phyloP scores from a whole-genome alignment of 371 early-diverging fungal genomes.

The Globomyces sp. region DNA sequence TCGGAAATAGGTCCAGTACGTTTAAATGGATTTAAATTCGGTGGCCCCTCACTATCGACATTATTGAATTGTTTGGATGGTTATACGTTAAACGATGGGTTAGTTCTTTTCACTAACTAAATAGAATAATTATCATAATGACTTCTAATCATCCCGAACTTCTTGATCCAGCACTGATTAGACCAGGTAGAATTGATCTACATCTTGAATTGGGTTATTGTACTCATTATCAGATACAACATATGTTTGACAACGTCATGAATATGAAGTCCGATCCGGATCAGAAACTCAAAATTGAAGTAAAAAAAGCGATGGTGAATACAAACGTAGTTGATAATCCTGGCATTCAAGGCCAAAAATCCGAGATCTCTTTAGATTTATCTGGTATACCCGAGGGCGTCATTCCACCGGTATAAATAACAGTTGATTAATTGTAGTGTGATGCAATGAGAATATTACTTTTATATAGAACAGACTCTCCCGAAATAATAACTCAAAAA shows the following conservation, averaged over 20 bases:
- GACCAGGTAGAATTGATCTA: conserved; percentile 86
- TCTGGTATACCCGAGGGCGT: conserved; percentile 15
- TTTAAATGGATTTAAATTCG: conserved; percentile 2
- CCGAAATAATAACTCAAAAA: conserved; percentile 11
- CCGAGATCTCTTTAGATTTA: conserved; percentile 8
- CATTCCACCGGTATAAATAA: conserved; percentile 9
- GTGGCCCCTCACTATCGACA: conserved; percentile 58
- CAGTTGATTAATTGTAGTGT: neutral
- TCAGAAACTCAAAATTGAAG: neutral
- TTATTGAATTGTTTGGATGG: conserved; percentile 83
- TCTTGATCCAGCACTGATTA: conserved; percentile 81
- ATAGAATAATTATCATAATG: conserved; percentile 68
- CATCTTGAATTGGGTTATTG: conserved; percentile 68
- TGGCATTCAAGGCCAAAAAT: neutral
- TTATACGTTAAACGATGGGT: conserved; percentile 69
- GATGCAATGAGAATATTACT: conserved; percentile 27
- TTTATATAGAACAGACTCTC: conserved; percentile 13
- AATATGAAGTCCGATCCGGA: conserved; percentile 17
- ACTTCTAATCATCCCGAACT: conserved; percentile 82
- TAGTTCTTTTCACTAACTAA: neutral
- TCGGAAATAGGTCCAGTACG: neutral
- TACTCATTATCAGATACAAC: conserved; percentile 57
- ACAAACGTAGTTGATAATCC: neutral
- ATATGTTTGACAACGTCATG: conserved; percentile 52
- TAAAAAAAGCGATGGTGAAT: neutral